Evolutionary conservation across 2,329 filamentous ascomycete genomes (phyloP).

Genomic region (Neobulgaria alba): DNA sequence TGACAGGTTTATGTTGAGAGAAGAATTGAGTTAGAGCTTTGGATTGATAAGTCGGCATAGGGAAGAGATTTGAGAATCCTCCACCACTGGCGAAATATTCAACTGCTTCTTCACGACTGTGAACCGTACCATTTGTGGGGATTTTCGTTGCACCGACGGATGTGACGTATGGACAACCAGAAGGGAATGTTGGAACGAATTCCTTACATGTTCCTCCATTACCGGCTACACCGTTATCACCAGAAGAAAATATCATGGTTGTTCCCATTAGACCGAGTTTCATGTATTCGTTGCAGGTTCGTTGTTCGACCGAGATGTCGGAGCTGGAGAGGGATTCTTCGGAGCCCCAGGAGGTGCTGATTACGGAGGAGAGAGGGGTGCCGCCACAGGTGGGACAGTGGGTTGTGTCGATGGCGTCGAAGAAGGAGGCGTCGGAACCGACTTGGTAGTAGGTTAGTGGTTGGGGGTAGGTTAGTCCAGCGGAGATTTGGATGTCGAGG

Average conservation of each 20-base stretch:
- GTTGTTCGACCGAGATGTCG: constrained; percentile 35
- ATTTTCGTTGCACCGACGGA: constrained; percentile 25
- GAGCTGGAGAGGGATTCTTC: constrained; percentile 52
- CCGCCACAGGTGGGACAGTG: constrained; percentile 53
- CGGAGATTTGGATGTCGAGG: constrained; percentile 4
- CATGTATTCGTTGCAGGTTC: constrained; percentile 4
- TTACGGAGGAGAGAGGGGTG: constrained; percentile 26
- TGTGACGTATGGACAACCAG: constrained; percentile 58
- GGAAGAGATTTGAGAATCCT: constrained; percentile 39
- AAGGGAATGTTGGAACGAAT: constrained; percentile 47
- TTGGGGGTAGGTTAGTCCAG: constrained; percentile 3
- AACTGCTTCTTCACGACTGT: constrained; percentile 33
- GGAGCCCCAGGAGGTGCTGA: constrained; percentile 40
- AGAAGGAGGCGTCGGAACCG: constrained; percentile 5
- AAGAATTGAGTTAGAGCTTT: constrained; percentile 18
- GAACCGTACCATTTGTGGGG: constrained; percentile 31
- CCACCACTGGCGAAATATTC: constrained; percentile 34
- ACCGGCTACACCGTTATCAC: constrained; percentile 11
- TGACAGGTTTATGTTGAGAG: constrained; percentile 15
- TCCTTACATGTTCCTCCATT: constrained; percentile 11
- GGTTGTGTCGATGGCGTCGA: constrained; percentile 35
- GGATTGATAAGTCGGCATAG: constrained; percentile 22
- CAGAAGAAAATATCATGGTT: constrained; percentile 7
- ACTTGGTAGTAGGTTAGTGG: constrained; percentile 37
- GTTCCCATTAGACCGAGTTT: constrained; percentile 7